Evolutionary conservation across 2,329 filamentous ascomycete genomes (phyloP).

Genomic region (Metarhizium humberi): DNA sequence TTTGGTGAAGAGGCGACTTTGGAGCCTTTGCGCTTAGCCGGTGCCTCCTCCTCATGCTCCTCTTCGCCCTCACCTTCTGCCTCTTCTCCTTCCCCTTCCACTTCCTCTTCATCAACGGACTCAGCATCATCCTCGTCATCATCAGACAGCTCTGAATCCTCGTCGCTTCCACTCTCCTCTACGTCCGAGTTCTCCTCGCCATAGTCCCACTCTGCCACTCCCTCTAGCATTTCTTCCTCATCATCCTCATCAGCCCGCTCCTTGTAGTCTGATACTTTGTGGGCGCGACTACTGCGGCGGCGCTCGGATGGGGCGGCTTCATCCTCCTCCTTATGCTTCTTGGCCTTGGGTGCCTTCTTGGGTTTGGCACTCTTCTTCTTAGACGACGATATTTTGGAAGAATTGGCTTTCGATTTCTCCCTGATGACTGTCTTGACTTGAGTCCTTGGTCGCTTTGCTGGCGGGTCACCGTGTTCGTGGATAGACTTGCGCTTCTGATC

Average conservation of each 20-base stretch:
- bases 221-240: slow-evolving; percentile 52
- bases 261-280: slow-evolving; percentile 38
- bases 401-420: slow-evolving; percentile 28
- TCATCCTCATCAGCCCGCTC: slow-evolving; percentile 50
- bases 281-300: slow-evolving; percentile 45
- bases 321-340: slow-evolving; percentile 19
- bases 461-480: slow-evolving; percentile 38
- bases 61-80: slow-evolving; percentile 7
- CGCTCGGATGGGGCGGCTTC: slow-evolving; percentile 34
- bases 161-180: slow-evolving; percentile 15
- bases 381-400: slow-evolving; percentile 19
- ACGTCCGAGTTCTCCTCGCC: slow-evolving; percentile 26
- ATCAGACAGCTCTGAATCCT: slow-evolving; percentile 6
- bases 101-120: slow-evolving; percentile 7
- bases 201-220: slow-evolving; percentile 51
- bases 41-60: slow-evolving; percentile 7
- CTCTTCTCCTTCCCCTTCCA: slow-evolving; percentile 6
- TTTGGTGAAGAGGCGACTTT: slow-evolving; percentile 12
- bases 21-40: slow-evolving; percentile 16
- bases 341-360: slow-evolving; percentile 20
- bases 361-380: slow-evolving; percentile 19
- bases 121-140: slow-evolving; percentile 8
- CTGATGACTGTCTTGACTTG: slow-evolving; percentile 27
- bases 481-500: slow-evolving; percentile 47
- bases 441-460: slow-evolving; percentile 26